Evolutionary conservation across 257 asterid genomes (phyloP), one percentile per base, ranked within the genome.

Genomic region (Capsicum pubescens): DNA sequence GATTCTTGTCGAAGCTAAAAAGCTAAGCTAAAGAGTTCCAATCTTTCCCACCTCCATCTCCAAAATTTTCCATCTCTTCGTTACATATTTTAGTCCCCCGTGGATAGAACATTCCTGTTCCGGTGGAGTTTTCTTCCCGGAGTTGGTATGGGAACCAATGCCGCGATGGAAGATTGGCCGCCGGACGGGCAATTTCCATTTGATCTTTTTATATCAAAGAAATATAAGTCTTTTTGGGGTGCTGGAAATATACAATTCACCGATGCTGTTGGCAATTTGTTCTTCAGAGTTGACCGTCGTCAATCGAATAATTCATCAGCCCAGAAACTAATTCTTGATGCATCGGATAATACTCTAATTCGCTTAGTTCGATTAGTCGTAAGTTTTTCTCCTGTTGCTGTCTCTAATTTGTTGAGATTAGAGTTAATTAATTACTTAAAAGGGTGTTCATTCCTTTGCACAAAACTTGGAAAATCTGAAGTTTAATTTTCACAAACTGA

Each of bases 121-220:
- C 32, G 32, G 32, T 26, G 32, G 32, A 26, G 32, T 26, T 26
- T 26, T 26, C 32, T 1, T 26, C 32, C 32, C 32, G 32, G 32
- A 26, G 32, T 26, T 26, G 32, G 32, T 1, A 26, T 87, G 86
- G 94, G 81, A 59, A 83, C 48, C 84, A 85, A 92, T 80, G 8
- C 81, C 67, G 19, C 79, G 69, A 78, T 84, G 9, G 84, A 69
- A 7, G 91, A 88, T 64, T 44, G 56, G 61, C 84, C 69, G 52
- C 86, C 57, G n/a, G 78, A 82, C 16, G 12, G 48, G 26, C 82
- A 58, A 81, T 91, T 96, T 84, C 97, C 99, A 3, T 80, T 89
- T 74, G 99, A 96, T 93, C 93, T 91, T 55, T 94, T 94, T 58
- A 92, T 96, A 21, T 87, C 93, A 44, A 96, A 96, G 93, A 91